Conservation (phyloP, 164 flowering plant genomes). For the Aristolochia californica region DNA sequence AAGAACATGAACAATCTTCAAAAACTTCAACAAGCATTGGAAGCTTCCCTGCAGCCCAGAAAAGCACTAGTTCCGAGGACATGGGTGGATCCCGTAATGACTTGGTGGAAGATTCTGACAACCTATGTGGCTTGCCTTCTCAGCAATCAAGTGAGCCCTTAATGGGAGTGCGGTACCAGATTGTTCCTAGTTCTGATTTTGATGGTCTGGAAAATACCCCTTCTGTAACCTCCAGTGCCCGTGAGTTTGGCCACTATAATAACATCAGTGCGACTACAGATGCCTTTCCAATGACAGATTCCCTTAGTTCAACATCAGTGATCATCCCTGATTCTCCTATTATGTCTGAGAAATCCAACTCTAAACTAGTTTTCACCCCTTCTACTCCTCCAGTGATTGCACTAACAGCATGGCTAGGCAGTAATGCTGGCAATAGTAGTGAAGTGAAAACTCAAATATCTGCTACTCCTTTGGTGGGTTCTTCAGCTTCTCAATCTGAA, state of each 20-base stretch:
- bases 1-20: constrained; percentile 67
- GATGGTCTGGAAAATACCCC: constrained; percentile 39
- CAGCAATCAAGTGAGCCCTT: constrained; percentile 22
- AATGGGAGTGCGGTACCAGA: constrained; percentile 21
- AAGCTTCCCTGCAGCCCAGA: constrained; percentile 73
- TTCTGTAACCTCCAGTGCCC: constrained; percentile 33
- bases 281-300: constrained; percentile 33
- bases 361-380: constrained; percentile 34
- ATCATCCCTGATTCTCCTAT: constrained; percentile 54
- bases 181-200: constrained; percentile 27
- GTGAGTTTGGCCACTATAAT: constrained; percentile 20
- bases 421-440: constrained; percentile 22
- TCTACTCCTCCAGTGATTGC: constrained; percentile 59
- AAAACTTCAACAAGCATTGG: constrained; percentile 71
- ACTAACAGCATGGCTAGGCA: constrained; percentile 74
- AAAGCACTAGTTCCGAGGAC: constrained; percentile 77
- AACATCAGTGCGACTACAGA: constrained; percentile 22
- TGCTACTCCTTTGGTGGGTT: constrained; percentile 52
- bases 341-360: constrained; percentile 61
- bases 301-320: constrained; percentile 53
- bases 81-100: constrained; percentile 16
- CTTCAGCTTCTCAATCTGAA: constrained; percentile 48
- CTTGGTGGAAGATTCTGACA: constrained; percentile 22
- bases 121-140: constrained; percentile 8
- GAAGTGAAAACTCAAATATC: constrained; percentile 37